A percentile compares a stretch with the other conserved stretches of the same genome.
phyloP scores from a whole-genome alignment of 2,329 filamentous ascomycete genomes.

The Cadophora sp. region DNA sequence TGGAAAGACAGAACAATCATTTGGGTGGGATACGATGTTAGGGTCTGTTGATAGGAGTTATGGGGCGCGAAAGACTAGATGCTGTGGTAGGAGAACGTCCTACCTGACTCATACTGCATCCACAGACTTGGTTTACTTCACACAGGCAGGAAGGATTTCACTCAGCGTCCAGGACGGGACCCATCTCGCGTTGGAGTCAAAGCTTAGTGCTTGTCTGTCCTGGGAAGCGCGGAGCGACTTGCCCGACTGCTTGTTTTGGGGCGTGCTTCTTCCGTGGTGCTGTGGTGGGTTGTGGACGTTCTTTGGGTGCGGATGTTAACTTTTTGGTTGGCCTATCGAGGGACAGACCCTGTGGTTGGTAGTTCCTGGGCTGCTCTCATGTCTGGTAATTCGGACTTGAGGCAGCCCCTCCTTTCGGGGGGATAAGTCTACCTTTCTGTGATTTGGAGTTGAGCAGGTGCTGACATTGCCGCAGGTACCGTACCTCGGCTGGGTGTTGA shows the following conservation, averaged over 20 bases:
- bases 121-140: slow-evolving; percentile 23
- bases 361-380: slow-evolving; percentile 44
- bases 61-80: slow-evolving; percentile 35
- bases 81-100: slow-evolving; percentile 36
- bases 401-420: slow-evolving; percentile 43
- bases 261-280: slow-evolving; percentile 26
- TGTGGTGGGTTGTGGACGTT: slow-evolving; percentile 30
- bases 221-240: slow-evolving; percentile 36
- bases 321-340: slow-evolving; percentile 24
- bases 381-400: slow-evolving; percentile 28
- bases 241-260: slow-evolving; percentile 24
- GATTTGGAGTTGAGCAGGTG: slow-evolving; percentile 17
- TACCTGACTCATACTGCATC: slow-evolving; percentile 32
- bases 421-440: slow-evolving; percentile 41
- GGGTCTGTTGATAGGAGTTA: slow-evolving; percentile 16
- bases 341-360: slow-evolving; percentile 42
- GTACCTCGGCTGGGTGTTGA: background rate
- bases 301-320: slow-evolving; percentile 26
- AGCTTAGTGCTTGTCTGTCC: slow-evolving; percentile 83
- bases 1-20: slow-evolving; percentile 29
- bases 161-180: slow-evolving; percentile 61
- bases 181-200: slow-evolving; percentile 94
- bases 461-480: slow-evolving; percentile 35
- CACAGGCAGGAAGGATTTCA: slow-evolving; percentile 29
- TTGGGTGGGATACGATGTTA: slow-evolving; percentile 30